Evolutionary conservation across 805 yeast species (phyloP).

Genomic region (Yamadazyma olivae): DNA sequence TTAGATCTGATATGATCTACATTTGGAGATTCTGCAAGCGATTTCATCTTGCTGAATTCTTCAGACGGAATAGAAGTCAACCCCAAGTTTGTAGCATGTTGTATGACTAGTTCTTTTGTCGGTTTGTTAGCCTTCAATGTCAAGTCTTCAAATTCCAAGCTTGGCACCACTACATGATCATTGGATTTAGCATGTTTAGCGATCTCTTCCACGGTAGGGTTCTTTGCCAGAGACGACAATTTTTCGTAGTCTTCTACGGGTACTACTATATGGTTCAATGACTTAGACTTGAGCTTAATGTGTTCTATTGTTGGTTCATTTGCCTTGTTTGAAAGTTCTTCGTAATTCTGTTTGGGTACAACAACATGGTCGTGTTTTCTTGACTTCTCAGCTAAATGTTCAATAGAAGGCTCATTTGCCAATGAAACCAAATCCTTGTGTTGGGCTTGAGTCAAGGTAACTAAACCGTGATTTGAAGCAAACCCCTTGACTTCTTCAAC

Average conservation of each 20-base stretch:
- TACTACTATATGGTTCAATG: conserved; percentile 4
- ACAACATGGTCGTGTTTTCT: conserved; percentile 12
- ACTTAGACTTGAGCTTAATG: conserved; percentile 6
- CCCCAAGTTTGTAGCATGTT: conserved; percentile 10
- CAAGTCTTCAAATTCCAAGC: conserved; percentile 18
- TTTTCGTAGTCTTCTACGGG: conserved; percentile 3
- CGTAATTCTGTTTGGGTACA: conserved; percentile 19
- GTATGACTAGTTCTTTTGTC: conserved; percentile 12
- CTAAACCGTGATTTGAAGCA: conserved; percentile 8
- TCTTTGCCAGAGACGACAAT: conserved; percentile 5
- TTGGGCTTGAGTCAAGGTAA: conserved; percentile 9
- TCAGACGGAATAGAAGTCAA: conserved; percentile 6
- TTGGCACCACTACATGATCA: conserved; percentile 13
- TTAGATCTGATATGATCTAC: conserved; percentile 16
- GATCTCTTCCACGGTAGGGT: conserved; percentile 25
- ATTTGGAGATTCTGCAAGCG: conserved; percentile 1
- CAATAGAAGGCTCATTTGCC: conserved; percentile 24
- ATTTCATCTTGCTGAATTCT: conserved; percentile 6
- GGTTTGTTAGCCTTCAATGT: conserved; percentile 13
- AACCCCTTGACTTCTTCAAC: conserved; percentile 14
- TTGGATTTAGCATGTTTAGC: conserved; percentile 16
- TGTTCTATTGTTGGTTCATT: conserved; percentile 15
- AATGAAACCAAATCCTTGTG: conserved; percentile 9
- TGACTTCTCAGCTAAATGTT: conserved; percentile 25
- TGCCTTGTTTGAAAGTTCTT: conserved; percentile 13